Evolutionary conservation across 2,329 filamentous ascomycete species (phyloP), one percentile per base, ranked within the genome.

Genomic region (Fusarium verrucosum): DNA sequence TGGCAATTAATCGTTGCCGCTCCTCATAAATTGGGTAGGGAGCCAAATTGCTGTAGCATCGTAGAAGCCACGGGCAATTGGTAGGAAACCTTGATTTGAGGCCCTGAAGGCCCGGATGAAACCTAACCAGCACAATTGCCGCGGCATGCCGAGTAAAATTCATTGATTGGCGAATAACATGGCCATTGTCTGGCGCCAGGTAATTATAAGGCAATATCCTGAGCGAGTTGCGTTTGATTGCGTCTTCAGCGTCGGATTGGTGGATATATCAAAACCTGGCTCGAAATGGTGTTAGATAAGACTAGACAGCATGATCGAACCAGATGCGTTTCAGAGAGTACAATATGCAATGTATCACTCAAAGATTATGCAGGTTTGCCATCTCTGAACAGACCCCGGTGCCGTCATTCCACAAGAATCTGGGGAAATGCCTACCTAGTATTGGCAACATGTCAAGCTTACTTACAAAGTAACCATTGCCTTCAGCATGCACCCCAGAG

Each of bases 401-500:
- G 37, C 40, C 41, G 36, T 38, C 36, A 57, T 33, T 60, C 45
- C 56, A 61, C 50, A 51, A 30, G 44, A 69, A 43, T 44, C 49
- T 23, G 54, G 57, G 47, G 63, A 32, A 55, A 53, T 52, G n/a
- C n/a, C n/a, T n/a, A n/a, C n/a, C n/a, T n/a, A 40, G 46, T 54
- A 43, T 32, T 42, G 49, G 50, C 37, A 49, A 35, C 49, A 46
- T 42, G 46, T 52, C 40, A 55, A 47, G 44, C 40, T 37, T 59
- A 44, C 42, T 47, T 62, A 45, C 25, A 40, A 60, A 41, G 58
- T 55, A 45, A 55, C 33, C 28, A 37, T 52, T 42, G 23, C 11
- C 59, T 43, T 43, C 37, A 46, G 56, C 42, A 65, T 65, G 61
- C 50, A 60, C 60, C 58, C 50, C 50, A 50, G 46, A 58, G 58